Evolutionary conservation across 2,329 filamentous ascomycete species (phyloP).

Genomic region (Colletotrichum brevisporum): DNA sequence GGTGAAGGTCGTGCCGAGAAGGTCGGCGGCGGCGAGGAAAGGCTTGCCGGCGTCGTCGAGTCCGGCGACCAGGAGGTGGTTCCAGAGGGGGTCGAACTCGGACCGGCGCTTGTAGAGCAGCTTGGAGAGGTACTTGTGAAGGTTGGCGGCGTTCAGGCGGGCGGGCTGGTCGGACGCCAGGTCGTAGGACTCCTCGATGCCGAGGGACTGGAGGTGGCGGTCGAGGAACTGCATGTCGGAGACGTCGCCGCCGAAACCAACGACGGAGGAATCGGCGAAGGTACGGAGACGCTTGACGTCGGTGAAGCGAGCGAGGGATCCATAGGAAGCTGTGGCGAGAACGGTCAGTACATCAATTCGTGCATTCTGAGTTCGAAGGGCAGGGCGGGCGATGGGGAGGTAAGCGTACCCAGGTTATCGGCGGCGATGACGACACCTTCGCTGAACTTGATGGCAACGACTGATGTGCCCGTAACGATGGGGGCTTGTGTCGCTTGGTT

Average conservation of each 20-base stretch:
- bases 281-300: slow-evolving; percentile 94
- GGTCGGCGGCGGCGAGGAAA: slow-evolving; percentile 92
- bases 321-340: slow-evolving; percentile 85
- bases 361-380: neutral
- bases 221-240: slow-evolving; percentile 99
- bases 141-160: slow-evolving; percentile 87
- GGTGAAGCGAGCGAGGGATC: slow-evolving; percentile 95
- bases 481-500: slow-evolving; percentile 92
- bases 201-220: slow-evolving; percentile 88
- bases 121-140: slow-evolving; percentile 97
- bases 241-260: slow-evolving; percentile 97
- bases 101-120: slow-evolving; percentile 95
- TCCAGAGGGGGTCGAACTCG: slow-evolving; percentile 98
- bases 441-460: slow-evolving; percentile 95
- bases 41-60: slow-evolving; percentile 84
- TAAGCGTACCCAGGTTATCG: slow-evolving; percentile 86
- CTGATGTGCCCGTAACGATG: slow-evolving; percentile 96
- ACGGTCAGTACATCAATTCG: slow-evolving; percentile 26
- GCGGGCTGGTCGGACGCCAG: slow-evolving; percentile 57
- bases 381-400: neutral
- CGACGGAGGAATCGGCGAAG: slow-evolving; percentile 86
- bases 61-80: slow-evolving; percentile 91
- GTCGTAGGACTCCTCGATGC: slow-evolving; percentile 90
- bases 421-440: slow-evolving; percentile 96
- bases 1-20: slow-evolving; percentile 92